Evolutionary conservation across 2,329 filamentous ascomycete genomes (phyloP).

Genomic region (Fonsecaea monophora): DNA sequence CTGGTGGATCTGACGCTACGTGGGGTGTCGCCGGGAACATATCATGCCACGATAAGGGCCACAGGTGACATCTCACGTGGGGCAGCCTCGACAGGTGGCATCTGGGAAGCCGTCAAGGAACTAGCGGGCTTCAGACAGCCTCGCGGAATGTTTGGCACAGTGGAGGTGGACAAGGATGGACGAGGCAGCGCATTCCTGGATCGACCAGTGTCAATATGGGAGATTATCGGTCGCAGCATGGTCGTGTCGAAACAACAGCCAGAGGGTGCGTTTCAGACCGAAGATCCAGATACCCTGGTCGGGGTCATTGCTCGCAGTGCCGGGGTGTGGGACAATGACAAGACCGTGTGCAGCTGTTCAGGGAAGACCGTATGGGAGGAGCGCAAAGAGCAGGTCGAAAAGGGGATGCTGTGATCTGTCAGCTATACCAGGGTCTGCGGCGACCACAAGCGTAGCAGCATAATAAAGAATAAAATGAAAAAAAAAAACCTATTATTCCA

Average conservation of each 20-base stretch:
- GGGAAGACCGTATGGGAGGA: slow-evolving; percentile 99
- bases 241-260: slow-evolving; percentile 74
- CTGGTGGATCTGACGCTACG: slow-evolving; percentile 86
- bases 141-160: slow-evolving; percentile 72
- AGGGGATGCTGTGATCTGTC: slow-evolving; percentile 80
- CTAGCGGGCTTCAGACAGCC: slow-evolving; percentile 50
- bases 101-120: slow-evolving; percentile 70
- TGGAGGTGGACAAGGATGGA: slow-evolving; percentile 77
- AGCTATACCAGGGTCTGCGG: background rate
- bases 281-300: slow-evolving; percentile 84
- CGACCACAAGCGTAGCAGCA: background rate
- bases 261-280: slow-evolving; percentile 66
- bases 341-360: slow-evolving; percentile 96
- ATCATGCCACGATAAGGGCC: slow-evolving; percentile 83
- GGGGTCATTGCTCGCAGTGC: slow-evolving; percentile 95
- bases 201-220: slow-evolving; percentile 86
- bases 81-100: slow-evolving; percentile 78
- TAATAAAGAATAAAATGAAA: background rate
- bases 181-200: slow-evolving; percentile 82
- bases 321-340: slow-evolving; percentile 99
- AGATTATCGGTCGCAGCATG: slow-evolving; percentile 92
- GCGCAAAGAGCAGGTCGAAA: slow-evolving; percentile 83
- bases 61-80: slow-evolving; percentile 86
- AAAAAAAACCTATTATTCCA: background rate
- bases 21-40: slow-evolving; percentile 79